These are phyloP conservation scores for Agapanthus africanus DNA, from an alignment of 106 monocot genomes.

Conservation along the genomic window DNA sequence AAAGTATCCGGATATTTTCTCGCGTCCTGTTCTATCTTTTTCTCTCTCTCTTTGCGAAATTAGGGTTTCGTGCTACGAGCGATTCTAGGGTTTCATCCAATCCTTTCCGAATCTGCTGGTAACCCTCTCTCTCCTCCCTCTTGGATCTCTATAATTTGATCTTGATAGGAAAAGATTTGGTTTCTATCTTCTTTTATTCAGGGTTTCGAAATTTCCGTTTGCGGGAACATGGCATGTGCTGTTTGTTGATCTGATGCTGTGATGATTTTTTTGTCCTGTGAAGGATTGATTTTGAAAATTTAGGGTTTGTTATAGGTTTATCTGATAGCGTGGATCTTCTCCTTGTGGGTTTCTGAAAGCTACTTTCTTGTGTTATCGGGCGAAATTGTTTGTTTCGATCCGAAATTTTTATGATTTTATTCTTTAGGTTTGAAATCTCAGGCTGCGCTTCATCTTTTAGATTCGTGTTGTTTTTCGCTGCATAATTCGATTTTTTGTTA, in stretches of 20 bases:
- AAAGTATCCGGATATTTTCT: not conserved
- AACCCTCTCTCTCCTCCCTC: not conserved
- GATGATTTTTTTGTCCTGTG: not conserved
- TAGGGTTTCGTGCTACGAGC: not conserved
- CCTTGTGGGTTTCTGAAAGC: not conserved
- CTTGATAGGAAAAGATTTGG: not conserved
- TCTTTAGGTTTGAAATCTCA: not conserved
- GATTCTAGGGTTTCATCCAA: conserved; percentile 1
- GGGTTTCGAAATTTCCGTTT: not conserved
- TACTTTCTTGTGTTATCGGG: not conserved
- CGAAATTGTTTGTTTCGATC: not conserved
- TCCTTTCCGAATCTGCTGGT: not conserved
- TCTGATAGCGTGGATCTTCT: not conserved
- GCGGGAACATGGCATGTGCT: not conserved
- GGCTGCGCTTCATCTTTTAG: not conserved
- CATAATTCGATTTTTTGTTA: not conserved
- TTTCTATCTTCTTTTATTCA: too few species aligned
- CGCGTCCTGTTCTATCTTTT: not conserved
- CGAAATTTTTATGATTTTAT: not conserved
- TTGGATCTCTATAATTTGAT: not conserved
- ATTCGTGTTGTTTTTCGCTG: not conserved
- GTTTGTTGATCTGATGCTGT: not conserved
- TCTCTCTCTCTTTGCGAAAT: not conserved
- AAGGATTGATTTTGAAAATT: not conserved
- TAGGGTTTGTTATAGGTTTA: not conserved